Base-by-base conservation (phyloP, 805 yeast species). In the Wickerhamiella lipophila region DNA sequence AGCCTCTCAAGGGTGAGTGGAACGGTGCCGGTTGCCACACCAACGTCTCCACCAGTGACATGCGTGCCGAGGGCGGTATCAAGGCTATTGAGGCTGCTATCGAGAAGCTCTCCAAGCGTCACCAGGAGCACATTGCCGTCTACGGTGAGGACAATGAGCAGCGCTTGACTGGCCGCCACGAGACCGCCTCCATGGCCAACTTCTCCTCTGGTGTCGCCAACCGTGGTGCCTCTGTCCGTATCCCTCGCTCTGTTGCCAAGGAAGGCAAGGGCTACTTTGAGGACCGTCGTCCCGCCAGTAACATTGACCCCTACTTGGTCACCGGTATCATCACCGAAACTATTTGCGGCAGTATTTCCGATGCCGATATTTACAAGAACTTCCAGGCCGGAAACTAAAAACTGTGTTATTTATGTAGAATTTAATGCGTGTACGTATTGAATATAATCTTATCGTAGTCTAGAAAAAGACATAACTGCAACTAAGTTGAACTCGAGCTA, bases 21-120 rank as follows among this genome's bases (percentile, higher is more conserved):
- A 92, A 92, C 69, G 98, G 98, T 75, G 97, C 98, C 68, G 98
- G 98, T 64, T 89, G 97, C 77, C 98, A 92, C 74, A 92, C 98
- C 68, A 92, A 92, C 69, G 97, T 92, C 53, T 87, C 96, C 44
- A 92, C 98, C 61, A 77, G 75, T 68, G 65, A 64, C 46, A 92
- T 89, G 97, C 87, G 98, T 77, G 67, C 65, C 32, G 83, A 85
- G 66, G 98, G 98, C 69, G 98, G 98, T 68, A 85, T 92, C 87
- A 83, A 84, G 70, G 73, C 69, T 69, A 92, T 92, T 64, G 96
- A 92, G 64, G 83, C 74, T 50, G 97, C 97, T 53, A 79, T 92
- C 64, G 85, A 81, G 67, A 86, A 85, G 75, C 79, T 92, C 64
- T 83, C 95, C 60, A 81, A 81, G 77, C 88, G 97, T 77, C 98